A percentile compares a stretch with the other conserved stretches of the same genome.
Evolutionary conservation across 2,329 filamentous ascomycete genomes (phyloP).

Genomic region (Penicillium hordei): DNA sequence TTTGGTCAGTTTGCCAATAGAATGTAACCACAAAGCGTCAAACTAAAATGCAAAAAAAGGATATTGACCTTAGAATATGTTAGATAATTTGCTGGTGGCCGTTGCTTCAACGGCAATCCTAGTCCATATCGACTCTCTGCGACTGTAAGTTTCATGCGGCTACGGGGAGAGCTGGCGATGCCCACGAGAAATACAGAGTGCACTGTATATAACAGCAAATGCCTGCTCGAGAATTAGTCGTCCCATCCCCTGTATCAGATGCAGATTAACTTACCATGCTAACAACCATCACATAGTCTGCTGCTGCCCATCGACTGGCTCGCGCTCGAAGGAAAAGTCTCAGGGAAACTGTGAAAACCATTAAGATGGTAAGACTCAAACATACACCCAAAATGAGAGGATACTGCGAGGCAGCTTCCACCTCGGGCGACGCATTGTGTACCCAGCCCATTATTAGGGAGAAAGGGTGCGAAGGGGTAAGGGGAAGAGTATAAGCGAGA

Average conservation of each 20-base stretch:
- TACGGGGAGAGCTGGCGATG: background rate
- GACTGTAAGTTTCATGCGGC: background rate
- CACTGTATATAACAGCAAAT: conserved; percentile 52
- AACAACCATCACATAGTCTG: conserved; percentile 48
- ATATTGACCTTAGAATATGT: conserved; percentile 45
- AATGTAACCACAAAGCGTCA: too few species aligned
- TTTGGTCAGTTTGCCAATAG: background rate
- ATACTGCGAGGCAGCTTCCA: conserved; percentile 52
- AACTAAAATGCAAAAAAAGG: background rate
- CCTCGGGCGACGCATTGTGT: conserved; percentile 49
- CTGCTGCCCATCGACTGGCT: conserved; percentile 48
- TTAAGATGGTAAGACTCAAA: conserved; percentile 47
- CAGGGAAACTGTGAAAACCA: conserved; percentile 43
- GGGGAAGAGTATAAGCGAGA: background rate
- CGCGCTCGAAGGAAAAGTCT: conserved; percentile 47
- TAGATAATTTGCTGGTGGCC: conserved; percentile 48
- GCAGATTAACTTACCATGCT: conserved; percentile 31
- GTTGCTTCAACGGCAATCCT: conserved; percentile 47
- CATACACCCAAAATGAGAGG: conserved; percentile 52
- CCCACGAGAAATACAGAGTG: conserved; percentile 53
- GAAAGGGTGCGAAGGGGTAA: background rate
- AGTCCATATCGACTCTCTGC: conserved; percentile 56
- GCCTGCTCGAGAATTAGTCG: conserved; percentile 34
- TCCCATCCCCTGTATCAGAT: background rate
- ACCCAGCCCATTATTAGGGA: conserved; percentile 51